A percentile compares a stretch with the other conserved stretches of the same genome.
These are phyloP conservation scores for Microbotryum violaceum DNA, from an alignment of 1,284 basidiomycete species.

Conservation along the genomic window DNA sequence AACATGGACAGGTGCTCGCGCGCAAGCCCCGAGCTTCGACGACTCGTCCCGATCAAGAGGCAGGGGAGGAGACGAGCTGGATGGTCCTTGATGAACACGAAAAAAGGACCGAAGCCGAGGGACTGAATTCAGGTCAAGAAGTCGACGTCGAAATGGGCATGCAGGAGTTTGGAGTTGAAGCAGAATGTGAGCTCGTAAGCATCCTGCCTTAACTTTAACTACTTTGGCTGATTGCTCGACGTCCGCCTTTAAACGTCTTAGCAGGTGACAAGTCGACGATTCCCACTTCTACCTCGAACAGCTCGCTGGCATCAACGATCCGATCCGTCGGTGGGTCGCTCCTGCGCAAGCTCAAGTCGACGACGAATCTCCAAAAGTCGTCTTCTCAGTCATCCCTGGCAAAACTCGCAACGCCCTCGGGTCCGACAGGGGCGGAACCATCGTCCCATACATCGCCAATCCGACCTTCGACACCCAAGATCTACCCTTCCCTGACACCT, in stretches of 20 bases:
- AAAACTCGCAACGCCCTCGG: background rate
- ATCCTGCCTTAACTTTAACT: too few species aligned
- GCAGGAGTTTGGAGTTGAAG: too few species aligned
- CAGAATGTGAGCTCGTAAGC: too few species aligned
- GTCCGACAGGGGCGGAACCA: background rate
- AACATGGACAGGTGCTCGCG: conserved; percentile 1
- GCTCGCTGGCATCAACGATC: conserved; percentile 9
- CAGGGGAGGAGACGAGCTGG: too few species aligned
- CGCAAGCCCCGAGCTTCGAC: background rate
- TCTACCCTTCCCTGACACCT: conserved; percentile 3
- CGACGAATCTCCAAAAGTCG: background rate
- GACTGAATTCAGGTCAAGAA: too few species aligned
- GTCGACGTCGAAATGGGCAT: too few species aligned
- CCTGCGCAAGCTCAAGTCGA: background rate
- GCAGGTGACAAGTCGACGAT: background rate
- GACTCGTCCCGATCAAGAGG: too few species aligned
- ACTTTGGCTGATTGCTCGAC: too few species aligned
- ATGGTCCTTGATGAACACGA: background rate
- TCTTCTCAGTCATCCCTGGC: background rate
- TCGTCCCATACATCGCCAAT: too few species aligned
- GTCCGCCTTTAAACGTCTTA: too few species aligned
- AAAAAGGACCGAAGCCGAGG: background rate
- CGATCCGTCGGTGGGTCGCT: background rate
- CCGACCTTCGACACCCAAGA: background rate
- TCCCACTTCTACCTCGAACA: background rate